Base-by-base conservation (phyloP, 441 rosid genomes). In the Gossypium aridum region DNA sequence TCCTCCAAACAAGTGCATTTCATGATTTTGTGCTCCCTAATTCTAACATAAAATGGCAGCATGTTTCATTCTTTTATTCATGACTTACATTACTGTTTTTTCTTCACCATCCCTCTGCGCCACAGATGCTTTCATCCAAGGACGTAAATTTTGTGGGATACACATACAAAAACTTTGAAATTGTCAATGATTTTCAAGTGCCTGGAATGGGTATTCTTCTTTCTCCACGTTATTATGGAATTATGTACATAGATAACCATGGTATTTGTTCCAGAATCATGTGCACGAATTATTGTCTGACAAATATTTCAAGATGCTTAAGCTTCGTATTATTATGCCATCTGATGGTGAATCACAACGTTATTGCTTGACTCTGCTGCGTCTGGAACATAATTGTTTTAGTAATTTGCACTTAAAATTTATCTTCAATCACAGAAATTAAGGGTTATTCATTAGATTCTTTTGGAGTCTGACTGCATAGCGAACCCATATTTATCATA, bases 91-190 rank as follows among this genome's bases (percentile, higher is more conserved):
- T 49, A 39, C 37, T 2, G 2, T 9, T 74, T 23, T 53, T 31
- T 34, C 64, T 54, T 34, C 3, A 22, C 4, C 37, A 14, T 23
- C 39, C 70, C 78, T 59, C 26, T 55, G 47, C 53, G 39, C 10
- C 72, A 81, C 81, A 88, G 94, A 90, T 86, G 92, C 83, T 90
- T 59, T 86, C 94, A 16, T 86, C 92, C 4, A 88, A 90, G 81
- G 94, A 88, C 80, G 78, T 88, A 72, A 86, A 90, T 75, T 90
- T 90, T 73, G 87, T 89, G 60, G 90, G 91, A 7, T 89, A 86
- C 76, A 86, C 93, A 3, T 87, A 86, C 81, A 89, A 87, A 86
- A 89, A 86, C 80, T 87, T 87, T 17, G 93, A 89, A 79, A 87
- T 89, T 56, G 89, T 88, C 74, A 83, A 88, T 25, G 92, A 88